These are phyloP conservation scores for Forsythia viridissima DNA, from an alignment of 257 asterid genomes.

Conservation along the genomic window DNA sequence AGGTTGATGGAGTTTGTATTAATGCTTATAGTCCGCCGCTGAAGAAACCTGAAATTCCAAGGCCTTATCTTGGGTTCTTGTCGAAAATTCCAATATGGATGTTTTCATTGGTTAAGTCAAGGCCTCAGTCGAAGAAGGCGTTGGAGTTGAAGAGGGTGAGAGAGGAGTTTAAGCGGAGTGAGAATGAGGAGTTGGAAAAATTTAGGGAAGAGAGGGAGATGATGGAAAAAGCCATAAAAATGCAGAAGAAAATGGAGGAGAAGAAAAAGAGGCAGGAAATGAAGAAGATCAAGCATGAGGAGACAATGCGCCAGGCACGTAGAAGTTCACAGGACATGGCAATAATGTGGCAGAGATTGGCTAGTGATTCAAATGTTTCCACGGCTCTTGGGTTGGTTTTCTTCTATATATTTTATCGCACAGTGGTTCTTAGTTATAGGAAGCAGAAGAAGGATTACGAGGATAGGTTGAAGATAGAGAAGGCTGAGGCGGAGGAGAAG, in stretches of 20 bases:
- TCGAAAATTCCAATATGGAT: conserved; percentile 49
- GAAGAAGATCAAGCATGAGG: conserved; percentile 47
- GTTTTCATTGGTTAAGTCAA: conserved; percentile 61
- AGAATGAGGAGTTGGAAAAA: conserved; percentile 44
- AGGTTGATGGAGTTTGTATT: conserved; percentile 66
- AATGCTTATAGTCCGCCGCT: conserved; percentile 84
- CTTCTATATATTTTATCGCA: conserved; percentile 73
- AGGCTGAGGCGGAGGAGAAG: conserved; percentile 94
- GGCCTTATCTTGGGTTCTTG: conserved; percentile 71
- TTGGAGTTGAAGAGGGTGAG: conserved; percentile 73
- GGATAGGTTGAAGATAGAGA: conserved; percentile 86
- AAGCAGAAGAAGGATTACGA: conserved; percentile 94
- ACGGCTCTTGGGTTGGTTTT: conserved; percentile 74
- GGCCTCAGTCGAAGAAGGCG: conserved; percentile 81
- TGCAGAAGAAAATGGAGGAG: conserved; percentile 73
- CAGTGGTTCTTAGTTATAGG: conserved; percentile 77
- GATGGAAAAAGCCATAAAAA: conserved; percentile 60
- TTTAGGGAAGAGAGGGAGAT: conserved; percentile 50
- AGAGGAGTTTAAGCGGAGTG: conserved; percentile 41
- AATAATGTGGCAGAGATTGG: conserved; percentile 64
- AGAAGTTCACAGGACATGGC: conserved; percentile 51
- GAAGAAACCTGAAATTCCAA: conserved; percentile 65
- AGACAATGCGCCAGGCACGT: conserved; percentile 54
- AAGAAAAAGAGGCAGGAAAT: conserved; percentile 63
- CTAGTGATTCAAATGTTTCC: conserved; percentile 64